Evolutionary conservation across 2,329 filamentous ascomycete species (phyloP), one percentile per base, ranked within the genome.

Genomic region (Aspergillus felis): DNA sequence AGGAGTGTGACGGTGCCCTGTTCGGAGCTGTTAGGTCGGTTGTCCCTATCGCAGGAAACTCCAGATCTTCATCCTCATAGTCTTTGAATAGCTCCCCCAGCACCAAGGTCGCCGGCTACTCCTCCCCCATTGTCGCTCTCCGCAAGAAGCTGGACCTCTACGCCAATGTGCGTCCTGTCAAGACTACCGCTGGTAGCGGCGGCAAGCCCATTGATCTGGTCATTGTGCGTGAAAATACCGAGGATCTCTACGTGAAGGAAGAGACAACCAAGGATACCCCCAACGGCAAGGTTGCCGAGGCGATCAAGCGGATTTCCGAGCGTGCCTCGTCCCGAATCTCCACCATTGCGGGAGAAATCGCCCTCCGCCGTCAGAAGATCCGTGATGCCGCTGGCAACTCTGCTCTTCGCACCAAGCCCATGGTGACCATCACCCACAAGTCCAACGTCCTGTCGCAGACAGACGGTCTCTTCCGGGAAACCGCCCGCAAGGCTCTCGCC

Each of bases 361-460:
- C 94, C 14, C 80, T 95, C 60, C 87, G 92, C 54, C 84, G 94
- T 64, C 90, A 96, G 73, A 87, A 89, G 72, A 87, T 96, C 67
- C 86, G 93, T 61, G 82, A 87, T 42, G 74, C 78, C 12, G 64
- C 67, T 5, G 77, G 78, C n/a, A 73, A 68, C 24, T 80, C 81
- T 49, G 69, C 73, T 14, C 68, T 78, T 63, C 89, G 92, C 78
- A 76, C 78, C 53, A 72, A 79, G 48, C 87, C 92, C 28, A 83
- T 93, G 68, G 92, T 99, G 59, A 99, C 94, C 59, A 91, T 99
- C 74, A 97, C 94, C 51, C 94, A 99, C 84, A 99, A 99, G 82
- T 92, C 88, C 76, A 99, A 99, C 78, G 94, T 99, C 24, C 84
- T 99, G 28, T 92, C 89, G 47, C 93, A 97, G 77, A 97, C 94